These are phyloP conservation scores for Calcarisporium arbuscula DNA, from an alignment of 2,329 filamentous ascomycete species.

Conservation along the genomic window DNA sequence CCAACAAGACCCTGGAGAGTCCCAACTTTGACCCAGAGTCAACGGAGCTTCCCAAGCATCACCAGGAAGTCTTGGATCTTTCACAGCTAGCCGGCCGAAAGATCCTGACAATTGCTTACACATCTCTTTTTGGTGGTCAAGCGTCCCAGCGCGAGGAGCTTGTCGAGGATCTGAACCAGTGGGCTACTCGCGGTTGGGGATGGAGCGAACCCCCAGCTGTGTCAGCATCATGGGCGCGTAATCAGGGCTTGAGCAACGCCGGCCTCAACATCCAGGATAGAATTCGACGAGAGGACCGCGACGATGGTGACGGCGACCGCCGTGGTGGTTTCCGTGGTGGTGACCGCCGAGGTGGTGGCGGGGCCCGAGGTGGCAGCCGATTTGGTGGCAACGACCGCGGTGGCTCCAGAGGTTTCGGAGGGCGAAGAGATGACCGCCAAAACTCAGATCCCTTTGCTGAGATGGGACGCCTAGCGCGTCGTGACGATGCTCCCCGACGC, in stretches of 20 bases:
- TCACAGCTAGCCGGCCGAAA: constrained; percentile 32
- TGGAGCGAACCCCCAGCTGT: constrained; percentile 40
- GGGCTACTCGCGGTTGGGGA: constrained; percentile 45
- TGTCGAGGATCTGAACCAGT: constrained; percentile 47
- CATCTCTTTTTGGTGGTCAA: constrained; percentile 49
- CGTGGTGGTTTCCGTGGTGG: constrained; percentile 10
- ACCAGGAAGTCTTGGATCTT: constrained; percentile 36
- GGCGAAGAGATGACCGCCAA: constrained; percentile 8
- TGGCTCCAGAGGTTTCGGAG: constrained; percentile 8
- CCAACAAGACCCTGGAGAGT: constrained; percentile 43
- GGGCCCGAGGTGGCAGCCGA: constrained; percentile 2
- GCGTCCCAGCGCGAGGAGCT: constrained; percentile 30
- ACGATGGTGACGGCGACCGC: constrained; percentile 8
- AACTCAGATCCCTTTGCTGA: constrained; percentile 19
- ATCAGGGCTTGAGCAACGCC: constrained; percentile 23
- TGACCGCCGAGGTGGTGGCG: constrained; percentile 9
- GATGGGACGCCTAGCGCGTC: constrained; percentile 19
- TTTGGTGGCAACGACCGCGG: constrained; percentile 8
- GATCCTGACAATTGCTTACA: constrained; percentile 40
- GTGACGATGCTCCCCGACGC: too few species aligned
- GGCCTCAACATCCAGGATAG: constrained; percentile 28
- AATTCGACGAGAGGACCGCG: constrained; percentile 4
- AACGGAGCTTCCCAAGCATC: constrained; percentile 34
- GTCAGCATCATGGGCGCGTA: constrained; percentile 18
- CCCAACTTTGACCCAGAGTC: constrained; percentile 48